Conservation (phyloP, 495 filamentous ascomycete genomes). For the Jackrogersella multiformis region DNA sequence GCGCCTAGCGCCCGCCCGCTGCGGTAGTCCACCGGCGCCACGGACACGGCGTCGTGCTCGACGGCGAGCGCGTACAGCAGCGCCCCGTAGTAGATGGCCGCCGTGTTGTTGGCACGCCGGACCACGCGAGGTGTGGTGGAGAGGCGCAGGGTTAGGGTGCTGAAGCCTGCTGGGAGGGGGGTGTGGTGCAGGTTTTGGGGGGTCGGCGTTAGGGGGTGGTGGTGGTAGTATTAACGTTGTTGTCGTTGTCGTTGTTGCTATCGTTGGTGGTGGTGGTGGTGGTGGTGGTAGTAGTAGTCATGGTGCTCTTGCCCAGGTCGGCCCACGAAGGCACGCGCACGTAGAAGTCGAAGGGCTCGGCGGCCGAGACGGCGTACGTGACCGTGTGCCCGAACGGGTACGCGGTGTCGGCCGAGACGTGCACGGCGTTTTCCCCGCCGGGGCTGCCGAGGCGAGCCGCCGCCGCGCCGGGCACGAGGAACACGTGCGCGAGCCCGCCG, state of each 20-base stretch:
- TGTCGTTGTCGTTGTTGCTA: background rate
- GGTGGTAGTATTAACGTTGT: conserved; percentile 47
- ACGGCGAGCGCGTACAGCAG: conserved; percentile 65
- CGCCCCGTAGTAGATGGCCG: conserved; percentile 63
- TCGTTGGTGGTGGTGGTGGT: conserved; percentile 5
- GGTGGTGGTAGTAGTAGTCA: conserved; percentile 15
- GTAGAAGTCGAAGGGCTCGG: conserved; percentile 55
- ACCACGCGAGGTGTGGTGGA: conserved; percentile 43
- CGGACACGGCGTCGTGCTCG: conserved; percentile 29
- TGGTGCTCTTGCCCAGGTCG: conserved; percentile 25
- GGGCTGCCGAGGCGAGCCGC: conserved; percentile 22
- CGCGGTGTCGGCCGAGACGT: conserved; percentile 48
- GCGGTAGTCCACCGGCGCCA: conserved; percentile 34
- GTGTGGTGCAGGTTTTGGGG: conserved; percentile 46
- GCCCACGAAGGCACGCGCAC: conserved; percentile 62
- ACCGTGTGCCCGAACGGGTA: conserved; percentile 65
- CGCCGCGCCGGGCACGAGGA: conserved; percentile 50
- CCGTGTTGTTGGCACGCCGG: conserved; percentile 61
- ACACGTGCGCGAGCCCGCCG: conserved; percentile 52
- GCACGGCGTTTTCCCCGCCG: conserved; percentile 3
- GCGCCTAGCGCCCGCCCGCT: background rate
- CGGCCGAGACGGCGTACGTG: conserved; percentile 57
- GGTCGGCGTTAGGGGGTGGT: conserved; percentile 34
- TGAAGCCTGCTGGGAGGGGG: conserved; percentile 45
- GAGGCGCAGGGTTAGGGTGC: conserved; percentile 42